A percentile compares a stretch with the other conserved stretches of the same genome.
These are phyloP conservation scores for Aspergillus felis DNA, from an alignment of 2,329 filamentous ascomycete genomes.

Conservation along the genomic window DNA sequence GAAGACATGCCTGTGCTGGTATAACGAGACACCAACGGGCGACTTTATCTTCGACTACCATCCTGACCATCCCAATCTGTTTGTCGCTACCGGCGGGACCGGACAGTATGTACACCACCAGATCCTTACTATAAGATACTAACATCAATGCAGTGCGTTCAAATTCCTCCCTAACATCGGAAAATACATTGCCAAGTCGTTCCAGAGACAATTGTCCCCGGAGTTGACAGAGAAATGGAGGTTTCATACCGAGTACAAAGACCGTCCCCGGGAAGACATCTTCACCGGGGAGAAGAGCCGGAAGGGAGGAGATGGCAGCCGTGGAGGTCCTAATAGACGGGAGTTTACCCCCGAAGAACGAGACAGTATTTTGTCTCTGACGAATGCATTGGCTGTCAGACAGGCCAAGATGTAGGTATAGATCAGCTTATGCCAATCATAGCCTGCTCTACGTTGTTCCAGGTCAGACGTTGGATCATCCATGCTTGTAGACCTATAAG, in stretches of 20 bases:
- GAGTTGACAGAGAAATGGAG: constrained; percentile 61
- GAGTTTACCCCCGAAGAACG: constrained; percentile 19
- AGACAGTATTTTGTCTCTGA: background rate
- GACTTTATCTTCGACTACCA: constrained; percentile 68
- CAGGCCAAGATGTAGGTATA: background rate
- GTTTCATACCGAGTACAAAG: constrained; percentile 21
- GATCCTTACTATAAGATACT: background rate
- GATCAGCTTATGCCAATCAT: no score
- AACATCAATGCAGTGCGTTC: constrained; percentile 46
- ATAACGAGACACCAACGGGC: constrained; percentile 63
- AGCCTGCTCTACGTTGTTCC: no score
- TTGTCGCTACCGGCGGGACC: constrained; percentile 27
- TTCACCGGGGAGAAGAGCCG: constrained; percentile 4
- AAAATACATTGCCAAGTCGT: constrained; percentile 56
- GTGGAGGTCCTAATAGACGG: constrained; percentile 27
- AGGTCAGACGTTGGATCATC: no score
- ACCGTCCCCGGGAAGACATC: constrained; percentile 9
- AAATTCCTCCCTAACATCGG: constrained; percentile 62
- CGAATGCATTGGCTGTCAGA: background rate
- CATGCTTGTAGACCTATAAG: no score
- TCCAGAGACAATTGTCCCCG: constrained; percentile 41
- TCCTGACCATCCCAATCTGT: constrained; percentile 47
- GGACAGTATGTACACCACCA: constrained; percentile 20
- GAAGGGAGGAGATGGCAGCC: constrained; percentile 27
- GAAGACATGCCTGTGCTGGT: constrained; percentile 64